A percentile compares a stretch with the other conserved stretches of the same genome.
These are phyloP conservation scores for Metrosideros polymorpha DNA, from an alignment of 441 rosid genomes.

Conservation along the genomic window DNA sequence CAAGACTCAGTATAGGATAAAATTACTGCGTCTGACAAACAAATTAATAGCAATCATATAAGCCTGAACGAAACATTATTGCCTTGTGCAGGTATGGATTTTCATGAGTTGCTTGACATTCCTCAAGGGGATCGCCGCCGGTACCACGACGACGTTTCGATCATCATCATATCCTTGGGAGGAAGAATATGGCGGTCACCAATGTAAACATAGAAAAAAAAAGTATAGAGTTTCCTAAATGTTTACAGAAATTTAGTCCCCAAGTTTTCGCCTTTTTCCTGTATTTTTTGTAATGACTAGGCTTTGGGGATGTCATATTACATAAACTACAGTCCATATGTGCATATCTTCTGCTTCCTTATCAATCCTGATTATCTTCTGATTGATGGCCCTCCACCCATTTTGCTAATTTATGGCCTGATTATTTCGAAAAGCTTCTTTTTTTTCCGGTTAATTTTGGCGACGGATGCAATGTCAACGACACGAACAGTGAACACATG, in stretches of 20 bases:
- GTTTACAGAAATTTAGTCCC: neutral
- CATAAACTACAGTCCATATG: neutral
- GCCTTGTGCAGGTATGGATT: constrained; percentile 43
- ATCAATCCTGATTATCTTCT: neutral
- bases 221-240: neutral
- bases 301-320: neutral
- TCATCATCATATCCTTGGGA: constrained; percentile 54
- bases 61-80: neutral
- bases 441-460: neutral
- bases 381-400: neutral
- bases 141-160: constrained; percentile 73
- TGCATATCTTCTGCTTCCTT: neutral
- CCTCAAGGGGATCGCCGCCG: constrained; percentile 63
- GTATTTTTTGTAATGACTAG: neutral
- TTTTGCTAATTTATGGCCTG: neutral
- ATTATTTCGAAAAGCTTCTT: neutral
- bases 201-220: neutral
- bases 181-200: constrained; percentile 32
- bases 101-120: constrained; percentile 55
- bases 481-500: neutral
- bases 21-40: neutral
- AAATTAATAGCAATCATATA: neutral
- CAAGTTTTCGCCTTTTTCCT: neutral
- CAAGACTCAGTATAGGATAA: neutral
- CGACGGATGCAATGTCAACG: neutral